A percentile compares a stretch with the other conserved stretches of the same genome.
These are phyloP conservation scores for Vitrella brassicaformis DNA, from an alignment of 73 alveolate species.

Conservation along the genomic window DNA sequence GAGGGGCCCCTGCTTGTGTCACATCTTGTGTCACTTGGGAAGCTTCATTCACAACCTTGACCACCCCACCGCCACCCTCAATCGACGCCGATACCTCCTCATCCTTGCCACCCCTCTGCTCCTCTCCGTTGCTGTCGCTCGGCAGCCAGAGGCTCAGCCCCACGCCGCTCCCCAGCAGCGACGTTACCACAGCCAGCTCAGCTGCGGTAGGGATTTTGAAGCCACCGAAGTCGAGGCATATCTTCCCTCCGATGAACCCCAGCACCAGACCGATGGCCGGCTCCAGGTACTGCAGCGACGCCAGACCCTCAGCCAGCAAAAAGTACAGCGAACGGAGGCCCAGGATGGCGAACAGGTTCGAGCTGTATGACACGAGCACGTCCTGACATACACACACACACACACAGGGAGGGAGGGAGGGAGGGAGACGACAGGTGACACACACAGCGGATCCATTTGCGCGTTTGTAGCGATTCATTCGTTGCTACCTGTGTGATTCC, in stretches of 20 bases:
- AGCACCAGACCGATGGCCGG: slow-evolving; percentile 27
- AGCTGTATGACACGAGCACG: neutral
- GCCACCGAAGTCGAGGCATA: neutral
- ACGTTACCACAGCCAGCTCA: too few species aligned
- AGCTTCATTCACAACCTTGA: too few species aligned
- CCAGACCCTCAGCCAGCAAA: slow-evolving; percentile 20
- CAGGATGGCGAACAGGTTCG: slow-evolving; percentile 16
- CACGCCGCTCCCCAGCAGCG: too few species aligned
- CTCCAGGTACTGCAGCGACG: slow-evolving; percentile 18
- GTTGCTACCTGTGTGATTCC: slow-evolving; percentile 8
- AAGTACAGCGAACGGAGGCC: slow-evolving; percentile 25
- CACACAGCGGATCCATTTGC: neutral
- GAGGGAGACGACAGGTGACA: slow-evolving; percentile 3
- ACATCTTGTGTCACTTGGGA: too few species aligned
- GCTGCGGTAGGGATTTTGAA: neutral
- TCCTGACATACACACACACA: neutral
- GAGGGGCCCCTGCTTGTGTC: too few species aligned
- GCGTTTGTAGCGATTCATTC: neutral
- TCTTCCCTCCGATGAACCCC: slow-evolving; percentile 18
- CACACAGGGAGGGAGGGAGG: slow-evolving; percentile 10
- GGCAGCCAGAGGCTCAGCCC: too few species aligned
- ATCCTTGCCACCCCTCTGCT: too few species aligned
- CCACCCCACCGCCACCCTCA: too few species aligned
- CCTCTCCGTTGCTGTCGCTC: too few species aligned
- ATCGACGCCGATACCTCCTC: too few species aligned